A percentile compares a stretch with the other conserved stretches of the same genome.
Evolutionary conservation across 345 rosid species (phyloP).

Genomic region (Salix exigua): DNA sequence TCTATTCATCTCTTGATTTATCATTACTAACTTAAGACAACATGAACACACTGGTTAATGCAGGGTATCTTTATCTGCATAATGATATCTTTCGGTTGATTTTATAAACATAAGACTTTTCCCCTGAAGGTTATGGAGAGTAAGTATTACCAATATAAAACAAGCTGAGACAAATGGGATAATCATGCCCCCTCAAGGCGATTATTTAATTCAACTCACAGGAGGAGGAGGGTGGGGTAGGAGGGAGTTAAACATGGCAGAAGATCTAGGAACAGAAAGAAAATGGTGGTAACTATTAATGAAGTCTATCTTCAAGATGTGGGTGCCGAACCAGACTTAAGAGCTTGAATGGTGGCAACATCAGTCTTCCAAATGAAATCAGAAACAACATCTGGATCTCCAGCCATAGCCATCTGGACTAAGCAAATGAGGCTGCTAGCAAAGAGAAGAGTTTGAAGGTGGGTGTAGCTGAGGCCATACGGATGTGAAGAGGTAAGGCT

Average conservation of each 20-base stretch:
- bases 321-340: background rate
- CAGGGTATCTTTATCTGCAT: background rate
- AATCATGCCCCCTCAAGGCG: no score
- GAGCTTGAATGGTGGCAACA: slow-evolving; percentile 21
- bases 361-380: slow-evolving; percentile 26
- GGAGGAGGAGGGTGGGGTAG: background rate
- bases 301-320: background rate
- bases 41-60: background rate
- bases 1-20: background rate
- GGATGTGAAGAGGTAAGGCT: no score
- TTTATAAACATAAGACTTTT: no score
- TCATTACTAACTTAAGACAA: background rate
- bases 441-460: background rate
- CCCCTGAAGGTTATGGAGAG: background rate
- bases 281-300: background rate
- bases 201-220: no score
- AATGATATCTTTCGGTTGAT: no score
- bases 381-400: slow-evolving; percentile 9
- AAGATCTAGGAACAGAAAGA: background rate
- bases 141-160: no score
- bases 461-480: no score
- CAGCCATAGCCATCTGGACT: background rate
- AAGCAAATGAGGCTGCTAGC: background rate
- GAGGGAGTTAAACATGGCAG: background rate
- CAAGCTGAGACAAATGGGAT: background rate